Evolutionary conservation across 306 rosid genomes (phyloP).

Genomic region (Casuarina equisetifolia): DNA sequence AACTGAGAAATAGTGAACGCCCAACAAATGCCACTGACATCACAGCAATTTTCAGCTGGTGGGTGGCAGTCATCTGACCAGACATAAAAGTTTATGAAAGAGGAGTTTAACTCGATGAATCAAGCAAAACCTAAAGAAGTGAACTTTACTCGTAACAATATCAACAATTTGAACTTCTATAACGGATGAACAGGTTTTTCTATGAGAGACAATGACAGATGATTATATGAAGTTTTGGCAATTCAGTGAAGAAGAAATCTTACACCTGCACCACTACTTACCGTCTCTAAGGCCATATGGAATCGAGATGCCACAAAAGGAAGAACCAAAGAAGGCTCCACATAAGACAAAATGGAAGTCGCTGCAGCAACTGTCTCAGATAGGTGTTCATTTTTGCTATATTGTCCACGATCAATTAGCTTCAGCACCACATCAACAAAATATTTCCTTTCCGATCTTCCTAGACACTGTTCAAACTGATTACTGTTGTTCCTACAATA

Average conservation of each 20-base stretch:
- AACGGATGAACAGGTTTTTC: constrained; percentile 20
- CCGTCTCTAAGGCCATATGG: constrained; percentile 99
- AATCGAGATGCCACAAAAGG: constrained; percentile 98
- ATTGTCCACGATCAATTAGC: constrained; percentile 95
- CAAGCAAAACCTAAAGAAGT: constrained; percentile 18
- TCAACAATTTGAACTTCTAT: constrained; percentile 10
- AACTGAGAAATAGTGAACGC: constrained; percentile 81
- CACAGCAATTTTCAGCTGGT: constrained; percentile 96
- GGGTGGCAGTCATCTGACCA: constrained; percentile 98
- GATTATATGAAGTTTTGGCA: constrained; percentile 17
- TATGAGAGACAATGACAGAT: constrained; percentile 7
- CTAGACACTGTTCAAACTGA: constrained; percentile 54
- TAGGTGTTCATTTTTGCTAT: constrained; percentile 97
- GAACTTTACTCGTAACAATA: constrained; percentile 25
- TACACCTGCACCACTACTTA: constrained; percentile 44
- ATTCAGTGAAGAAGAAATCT: constrained; percentile 27
- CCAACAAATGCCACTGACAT: constrained; percentile 97
- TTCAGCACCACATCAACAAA: constrained; percentile 83
- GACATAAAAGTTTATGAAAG: constrained; percentile 49
- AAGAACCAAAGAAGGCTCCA: constrained; percentile 87
- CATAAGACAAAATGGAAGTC: constrained; percentile 88
- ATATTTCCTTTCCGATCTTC: constrained; percentile 73
- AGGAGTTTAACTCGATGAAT: constrained; percentile 36
- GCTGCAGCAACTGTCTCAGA: constrained; percentile 96
- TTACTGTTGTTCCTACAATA: constrained; percentile 51